Base-by-base conservation (phyloP, 345 rosid species). In the Reutealis trisperma region DNA sequence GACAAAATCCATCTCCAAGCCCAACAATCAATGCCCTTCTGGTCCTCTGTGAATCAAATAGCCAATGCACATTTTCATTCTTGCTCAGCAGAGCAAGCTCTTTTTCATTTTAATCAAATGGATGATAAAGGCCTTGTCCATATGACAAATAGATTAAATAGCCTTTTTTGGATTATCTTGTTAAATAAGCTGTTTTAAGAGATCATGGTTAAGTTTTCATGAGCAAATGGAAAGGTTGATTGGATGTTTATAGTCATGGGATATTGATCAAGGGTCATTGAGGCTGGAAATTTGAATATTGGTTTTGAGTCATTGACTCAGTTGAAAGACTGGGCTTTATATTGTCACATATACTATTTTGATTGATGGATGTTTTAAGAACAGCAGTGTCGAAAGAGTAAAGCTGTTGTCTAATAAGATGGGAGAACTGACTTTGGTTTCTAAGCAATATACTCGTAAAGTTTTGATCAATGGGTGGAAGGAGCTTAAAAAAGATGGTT, bases 351-450 rank as follows among this genome's bases (percentile, higher is more conserved):
- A 86, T 77, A 90, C 96, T 58, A 91, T 88, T 76, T 78, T 90
- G 90, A 92, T 94, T 77, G 92, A 94, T 82, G 97, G 97, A 57
- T 90, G 89, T 67, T 92, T 94, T 70, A 92, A 91, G 84, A 86
- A 79, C 62, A 92, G 93, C 2, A 88, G 90, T 59, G 60, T 88
- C 61, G 78, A 84, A 52, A 84, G 81, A 82, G 96, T 88, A 0
- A 87, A 84, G 69, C 77, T 3, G 78, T 81, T 94, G 83, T 92
- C 89, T 74, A 59, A 12, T 6, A 74, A 86, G 30, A 90, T 90
- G 90, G 87, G 27, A 67, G 83, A 78, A 73, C 5, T 85, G 27
- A 93, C 94, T 70, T 84, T 89, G 84, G 90, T 83, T 24, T 87
- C 95, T 68, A 91, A 91, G 70, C 90, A 89, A 69, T 85, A 89